Base-by-base conservation (phyloP, 257 asterid genomes). In the Nicotiana attenuata region DNA sequence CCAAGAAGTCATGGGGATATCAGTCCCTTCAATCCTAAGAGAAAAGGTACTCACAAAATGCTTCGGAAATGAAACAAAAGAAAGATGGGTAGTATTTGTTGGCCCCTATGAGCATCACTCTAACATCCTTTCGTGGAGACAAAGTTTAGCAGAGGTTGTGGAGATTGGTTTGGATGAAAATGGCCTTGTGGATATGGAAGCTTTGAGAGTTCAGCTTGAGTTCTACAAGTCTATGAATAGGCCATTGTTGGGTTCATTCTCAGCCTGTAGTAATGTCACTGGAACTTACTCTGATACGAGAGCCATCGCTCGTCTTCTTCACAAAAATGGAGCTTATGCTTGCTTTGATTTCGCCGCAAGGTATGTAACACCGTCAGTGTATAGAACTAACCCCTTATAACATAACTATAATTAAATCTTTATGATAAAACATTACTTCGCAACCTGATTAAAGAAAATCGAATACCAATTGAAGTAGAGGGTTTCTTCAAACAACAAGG, bases 21-120 rank as follows among this genome's bases (percentile, higher is more conserved):
- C 91, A 10, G 59, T 91, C 19, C 89, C 96, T 2, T 90, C 96
- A 1, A 87, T 83, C 4, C 71, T 89, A 7, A 86, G 97, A 61
- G 91, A 88, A 2, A 88, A 85, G 33, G 65, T 64, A 1, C 69
- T 90, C 29, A 63, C 89, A 67, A 71, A 85, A 28, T 86, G 86
- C 77, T 53, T 91, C 0, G 47, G 71, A 15, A 17, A 82, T 0
- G 85, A 64, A 26, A 26, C 10, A 6, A 26, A 86, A 53, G 96
- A 93, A 38, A 88, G 93, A 80, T 93, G 95, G 97, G 91, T 90
- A 1, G 92, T 90, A 3, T 84, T 92, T 22, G 87, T 93, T 0
- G 97, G 97, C 0, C 97, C 97, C 3, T 92, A 89, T 69, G 97
- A 93, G 80, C 97, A 92, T 88, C 97, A 93, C 83, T 92, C 97